phyloP scores from a whole-genome alignment of 2,329 filamentous ascomycete genomes.

The Cyphellophora attinorum region DNA sequence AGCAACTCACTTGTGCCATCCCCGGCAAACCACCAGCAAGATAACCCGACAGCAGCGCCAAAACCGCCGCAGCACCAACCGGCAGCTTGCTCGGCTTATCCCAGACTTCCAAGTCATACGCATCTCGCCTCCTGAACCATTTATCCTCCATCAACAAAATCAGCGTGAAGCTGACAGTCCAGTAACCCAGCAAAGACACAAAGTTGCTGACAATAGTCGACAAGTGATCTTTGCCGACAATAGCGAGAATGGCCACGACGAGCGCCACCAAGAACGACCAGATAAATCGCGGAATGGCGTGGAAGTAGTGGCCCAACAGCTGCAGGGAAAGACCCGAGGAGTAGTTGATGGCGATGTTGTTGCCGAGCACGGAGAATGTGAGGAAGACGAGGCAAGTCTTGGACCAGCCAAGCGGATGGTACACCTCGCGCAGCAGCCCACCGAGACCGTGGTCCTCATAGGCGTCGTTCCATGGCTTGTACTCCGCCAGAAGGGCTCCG shows the following conservation, averaged over 20 bases:
- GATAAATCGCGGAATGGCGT: constrained; percentile 43
- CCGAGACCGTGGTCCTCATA: constrained; percentile 37
- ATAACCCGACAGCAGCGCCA: constrained; percentile 15
- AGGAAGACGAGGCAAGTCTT: constrained; percentile 33
- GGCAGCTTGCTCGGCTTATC: constrained; percentile 34
- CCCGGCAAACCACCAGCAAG: constrained; percentile 58
- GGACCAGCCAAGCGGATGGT: constrained; percentile 37
- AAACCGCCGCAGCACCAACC: constrained; percentile 22
- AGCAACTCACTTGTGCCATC: constrained; percentile 49
- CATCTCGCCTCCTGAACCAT: constrained; percentile 30
- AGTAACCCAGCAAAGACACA: constrained; percentile 37
- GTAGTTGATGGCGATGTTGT: constrained; percentile 35
- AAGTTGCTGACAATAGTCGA: constrained; percentile 36
- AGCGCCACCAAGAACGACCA: constrained; percentile 36
- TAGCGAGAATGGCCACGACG: constrained; percentile 32
- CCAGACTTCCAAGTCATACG: constrained; percentile 37
- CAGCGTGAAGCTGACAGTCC: constrained; percentile 36
- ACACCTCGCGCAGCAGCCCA: constrained; percentile 36
- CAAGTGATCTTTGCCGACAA: constrained; percentile 33
- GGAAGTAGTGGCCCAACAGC: constrained; percentile 37
- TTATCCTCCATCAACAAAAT: constrained; percentile 37
- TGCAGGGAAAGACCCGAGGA: constrained; percentile 35
- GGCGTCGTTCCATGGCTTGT: constrained; percentile 24
- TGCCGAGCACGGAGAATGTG: constrained; percentile 20
- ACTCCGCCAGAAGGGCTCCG: constrained; percentile 25